Base-by-base conservation (phyloP, 164 flowering plant species). In the Saururus chinensis region DNA sequence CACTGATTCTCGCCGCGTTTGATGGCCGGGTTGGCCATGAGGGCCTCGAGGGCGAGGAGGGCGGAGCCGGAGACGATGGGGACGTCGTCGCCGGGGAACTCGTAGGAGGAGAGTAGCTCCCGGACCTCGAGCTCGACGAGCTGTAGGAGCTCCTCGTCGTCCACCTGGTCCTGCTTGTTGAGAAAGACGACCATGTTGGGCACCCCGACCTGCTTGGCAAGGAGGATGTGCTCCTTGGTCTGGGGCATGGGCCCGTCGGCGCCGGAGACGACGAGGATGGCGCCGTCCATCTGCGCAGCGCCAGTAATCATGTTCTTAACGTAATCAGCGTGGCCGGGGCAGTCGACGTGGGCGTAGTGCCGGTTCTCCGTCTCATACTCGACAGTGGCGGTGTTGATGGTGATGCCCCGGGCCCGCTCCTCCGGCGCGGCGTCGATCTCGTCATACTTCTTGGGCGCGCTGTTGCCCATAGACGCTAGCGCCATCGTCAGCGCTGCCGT, bases 241-340 rank as follows among this genome's bases (percentile, higher is more conserved):
- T 74, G 77, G 19, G 77, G 77, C 77, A 74, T 74, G 21, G 77
- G 77, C 0, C 74, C 77, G 20, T 74, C 77, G 0, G 77, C 77
- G 6, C 77, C 77, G 20, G 77, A 74, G 20, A 68, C 74, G 7
- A 74, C 77, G 11, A 74, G 69, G 35, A 74, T 74, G n/a, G 76
- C 73, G 1, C 76, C 73, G 45, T 70, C 76, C 76, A 74, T 74
- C 52, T 74, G 76, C 10, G 73, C 73, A 0, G 76, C 76, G 13
- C 74, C 77, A 9, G 74, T 74, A 22, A 74, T 74, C 71, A 74
- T 74, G 59, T 70, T 70, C 65, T 70, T 70, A 16, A 70, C 74
- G 21, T 74, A 74, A 45, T 74, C 77, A 8, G 74, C 77, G 56
- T 74, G 76, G 19, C 77, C 76, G 0, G 76, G 76, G 53, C 76